Base-by-base conservation (phyloP, 768 basidiomycete genomes). In the Phanerochaete sordida region DNA sequence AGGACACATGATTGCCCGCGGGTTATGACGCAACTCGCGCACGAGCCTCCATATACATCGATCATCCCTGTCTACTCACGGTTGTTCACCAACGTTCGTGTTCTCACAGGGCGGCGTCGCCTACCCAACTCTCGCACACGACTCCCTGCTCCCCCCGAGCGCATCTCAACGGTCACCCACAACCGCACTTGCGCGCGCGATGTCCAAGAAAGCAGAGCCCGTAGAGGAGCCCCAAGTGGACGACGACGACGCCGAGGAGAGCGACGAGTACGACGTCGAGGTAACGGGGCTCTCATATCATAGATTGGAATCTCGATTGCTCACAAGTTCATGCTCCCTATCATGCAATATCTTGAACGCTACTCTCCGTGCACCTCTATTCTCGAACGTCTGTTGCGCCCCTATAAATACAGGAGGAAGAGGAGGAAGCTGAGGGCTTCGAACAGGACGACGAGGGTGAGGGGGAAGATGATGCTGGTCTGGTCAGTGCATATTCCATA, bases 201-300 rank as follows among this genome's bases (percentile, higher is more conserved):
- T 62, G 61, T 57, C 62, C 26, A 63, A 63, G 46, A 63, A 59
- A 35, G 37, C 21, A 7, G 43, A 59, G 52, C 58, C 58, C 26
- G 54, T 63, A 15, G 54, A 59, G 49, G 62, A 60, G 55, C 57
- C 54, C 5, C 60, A 57, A 49, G 43, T 59, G 21, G 56, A 60
- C 27, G 62, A 56, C 4, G 57, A 63, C 3, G 65, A 65, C 33
- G 67, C 61, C 6, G 70, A 72, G 59, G 70, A 72, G 62, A 70
- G 69, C 61, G 70, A 72, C 64, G 70, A 66, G 21, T 72, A 70
- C 56, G 70, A 71, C 28, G 47, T 71, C 26, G 66, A 66, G 62
- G 64, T 65, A 24, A 43, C 16, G 62, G 6, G 39, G 15, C 54
- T 30, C 12, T 5, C 11, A 11, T 43, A 26, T 33, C 51, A 9